phyloP scores from a whole-genome alignment of 2,329 filamentous ascomycete species.

The Talaromyces pinophilus region DNA sequence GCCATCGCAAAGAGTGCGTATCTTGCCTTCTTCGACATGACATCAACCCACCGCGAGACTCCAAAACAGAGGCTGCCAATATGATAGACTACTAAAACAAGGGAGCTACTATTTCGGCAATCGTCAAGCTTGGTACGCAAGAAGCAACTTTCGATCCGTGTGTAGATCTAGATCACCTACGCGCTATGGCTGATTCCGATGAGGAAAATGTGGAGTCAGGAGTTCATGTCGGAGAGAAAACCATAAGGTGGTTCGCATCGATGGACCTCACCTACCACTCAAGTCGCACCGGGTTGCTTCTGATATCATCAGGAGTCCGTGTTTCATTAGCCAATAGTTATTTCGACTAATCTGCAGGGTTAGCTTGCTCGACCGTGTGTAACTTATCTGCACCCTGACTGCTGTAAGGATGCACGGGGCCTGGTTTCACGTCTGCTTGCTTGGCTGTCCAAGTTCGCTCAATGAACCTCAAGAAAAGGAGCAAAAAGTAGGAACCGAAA shows the following conservation, averaged over 20 bases:
- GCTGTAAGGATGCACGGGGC: constrained; percentile 16
- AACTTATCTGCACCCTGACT: constrained; percentile 2
- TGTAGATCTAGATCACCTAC: constrained; percentile 7
- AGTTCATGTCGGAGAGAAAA: constrained; percentile 12
- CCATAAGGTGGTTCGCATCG: not conserved
- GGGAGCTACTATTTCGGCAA: constrained; percentile 1
- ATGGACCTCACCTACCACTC: not conserved
- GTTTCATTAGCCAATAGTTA: not conserved
- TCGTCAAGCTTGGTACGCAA: constrained; percentile 4
- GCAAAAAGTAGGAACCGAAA: not conserved
- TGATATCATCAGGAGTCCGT: not conserved
- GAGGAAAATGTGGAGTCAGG: not conserved
- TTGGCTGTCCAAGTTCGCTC: not conserved
- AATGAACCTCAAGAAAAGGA: not conserved
- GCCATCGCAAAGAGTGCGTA: not conserved
- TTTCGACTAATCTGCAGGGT: not conserved
- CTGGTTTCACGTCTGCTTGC: constrained; percentile 2
- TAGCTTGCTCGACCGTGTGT: not conserved
- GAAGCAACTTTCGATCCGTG: not conserved
- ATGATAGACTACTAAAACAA: not conserved
- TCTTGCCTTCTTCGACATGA: not conserved
- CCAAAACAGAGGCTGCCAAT: not conserved
- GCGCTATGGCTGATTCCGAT: not conserved
- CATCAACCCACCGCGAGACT: not conserved
- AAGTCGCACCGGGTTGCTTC: not conserved